These are phyloP conservation scores for Ulmus americana DNA, from an alignment of 331 rosid genomes.

Conservation along the genomic window DNA sequence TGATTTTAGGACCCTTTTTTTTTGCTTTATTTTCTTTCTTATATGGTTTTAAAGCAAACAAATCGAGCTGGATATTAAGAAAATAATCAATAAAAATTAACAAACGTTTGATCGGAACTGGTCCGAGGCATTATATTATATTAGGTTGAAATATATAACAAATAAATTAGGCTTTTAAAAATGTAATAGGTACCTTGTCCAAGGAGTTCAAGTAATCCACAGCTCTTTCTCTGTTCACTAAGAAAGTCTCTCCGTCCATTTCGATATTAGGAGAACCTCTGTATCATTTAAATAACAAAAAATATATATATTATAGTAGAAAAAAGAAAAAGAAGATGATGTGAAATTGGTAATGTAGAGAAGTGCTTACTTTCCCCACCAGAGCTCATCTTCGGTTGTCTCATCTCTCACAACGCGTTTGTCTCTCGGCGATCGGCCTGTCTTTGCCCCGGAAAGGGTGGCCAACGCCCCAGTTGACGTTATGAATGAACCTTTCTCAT, in stretches of 20 bases:
- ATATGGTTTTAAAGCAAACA: no score
- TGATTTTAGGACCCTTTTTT: neutral
- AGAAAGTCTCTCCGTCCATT: slow-evolving; percentile 82
- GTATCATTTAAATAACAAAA: neutral
- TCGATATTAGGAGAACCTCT: slow-evolving; percentile 96
- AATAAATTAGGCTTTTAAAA: neutral
- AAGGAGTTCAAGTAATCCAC: slow-evolving; percentile 85
- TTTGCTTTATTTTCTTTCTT: no score
- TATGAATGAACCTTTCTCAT: slow-evolving; percentile 80
- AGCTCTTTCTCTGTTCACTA: slow-evolving; percentile 90
- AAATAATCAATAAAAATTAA: no score
- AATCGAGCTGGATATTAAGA: no score
- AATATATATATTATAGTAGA: neutral
- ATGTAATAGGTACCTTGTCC: slow-evolving; percentile 51
- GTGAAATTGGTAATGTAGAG: no score
- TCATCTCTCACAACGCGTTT: slow-evolving; percentile 74
- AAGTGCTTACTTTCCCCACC: slow-evolving; percentile 95
- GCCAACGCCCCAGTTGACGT: slow-evolving; percentile 75
- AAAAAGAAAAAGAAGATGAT: neutral
- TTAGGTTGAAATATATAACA: no score
- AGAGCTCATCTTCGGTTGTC: slow-evolving; percentile 56
- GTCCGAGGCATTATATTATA: no score
- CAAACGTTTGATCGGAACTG: no score
- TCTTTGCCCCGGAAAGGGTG: slow-evolving; percentile 91
- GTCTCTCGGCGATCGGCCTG: slow-evolving; percentile 92